Conservation (phyloP, 73 alveolate genomes). For the Tetrahymena elliotti region DNA sequence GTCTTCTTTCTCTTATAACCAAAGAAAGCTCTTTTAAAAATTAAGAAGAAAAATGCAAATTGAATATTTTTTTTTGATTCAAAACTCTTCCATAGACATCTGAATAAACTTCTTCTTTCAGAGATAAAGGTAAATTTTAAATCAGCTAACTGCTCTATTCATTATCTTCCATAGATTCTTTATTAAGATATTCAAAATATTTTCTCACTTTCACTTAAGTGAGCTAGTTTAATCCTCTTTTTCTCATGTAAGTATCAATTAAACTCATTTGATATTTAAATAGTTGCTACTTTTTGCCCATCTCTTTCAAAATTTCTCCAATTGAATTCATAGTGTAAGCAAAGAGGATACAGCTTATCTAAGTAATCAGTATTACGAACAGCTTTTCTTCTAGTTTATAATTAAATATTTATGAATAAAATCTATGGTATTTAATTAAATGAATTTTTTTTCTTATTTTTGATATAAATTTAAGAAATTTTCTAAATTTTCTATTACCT, state of each 20-base stretch:
- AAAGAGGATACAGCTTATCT: not conserved
- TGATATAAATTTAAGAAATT: not conserved
- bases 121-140: not conserved
- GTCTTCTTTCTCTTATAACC: slow-evolving; percentile 6
- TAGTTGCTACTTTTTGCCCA: not conserved
- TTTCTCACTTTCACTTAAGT: not conserved
- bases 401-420: not conserved
- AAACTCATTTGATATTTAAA: not conserved
- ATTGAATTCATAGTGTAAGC: not conserved
- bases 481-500: not conserved
- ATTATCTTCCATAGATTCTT: not conserved
- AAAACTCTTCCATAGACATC: not conserved
- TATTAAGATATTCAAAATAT: slow-evolving; percentile 1
- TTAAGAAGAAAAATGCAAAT: not conserved
- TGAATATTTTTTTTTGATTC: not conserved
- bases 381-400: not conserved
- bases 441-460: not conserved
- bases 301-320: not conserved
- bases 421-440: not conserved
- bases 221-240: not conserved
- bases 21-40: not conserved
- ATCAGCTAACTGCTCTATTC: not conserved
- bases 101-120: not conserved
- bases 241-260: not conserved
- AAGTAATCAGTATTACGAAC: not conserved